Conservation (phyloP, 495 filamentous ascomycete species). For the Hypoxylon subgilvum region DNA sequence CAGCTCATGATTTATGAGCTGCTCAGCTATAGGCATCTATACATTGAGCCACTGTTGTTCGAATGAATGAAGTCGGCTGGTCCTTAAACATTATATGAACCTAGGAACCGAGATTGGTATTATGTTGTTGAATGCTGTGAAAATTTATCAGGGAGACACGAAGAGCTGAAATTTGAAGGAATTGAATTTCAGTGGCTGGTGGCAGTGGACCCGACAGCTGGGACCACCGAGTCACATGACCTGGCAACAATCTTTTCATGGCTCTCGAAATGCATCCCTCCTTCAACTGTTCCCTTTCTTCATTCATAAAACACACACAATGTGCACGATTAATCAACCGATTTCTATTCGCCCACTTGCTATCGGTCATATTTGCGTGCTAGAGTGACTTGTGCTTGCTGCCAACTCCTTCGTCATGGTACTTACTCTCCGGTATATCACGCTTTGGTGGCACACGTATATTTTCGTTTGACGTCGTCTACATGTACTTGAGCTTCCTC, state of each 20-base stretch:
- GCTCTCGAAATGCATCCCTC: background rate
- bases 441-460: conserved; percentile 36
- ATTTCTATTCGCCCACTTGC: conserved; percentile 50
- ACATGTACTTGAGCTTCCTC: too few relatives aligned
- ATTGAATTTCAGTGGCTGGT: conserved; percentile 34
- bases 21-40: background rate
- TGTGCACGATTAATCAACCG: conserved; percentile 61
- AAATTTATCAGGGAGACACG: conserved; percentile 14
- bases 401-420: conserved; percentile 30
- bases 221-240: conserved; percentile 15
- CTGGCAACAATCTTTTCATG: background rate
- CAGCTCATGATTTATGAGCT: background rate
- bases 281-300: conserved; percentile 29
- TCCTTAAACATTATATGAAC: background rate
- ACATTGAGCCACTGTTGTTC: background rate
- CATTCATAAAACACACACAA: conserved; percentile 50
- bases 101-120: background rate
- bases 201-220: background rate
- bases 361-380: conserved; percentile 61
- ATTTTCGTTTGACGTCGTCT: background rate
- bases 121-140: conserved; percentile 12
- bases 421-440: conserved; percentile 24
- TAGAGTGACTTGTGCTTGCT: conserved; percentile 45
- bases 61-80: background rate
- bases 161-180: conserved; percentile 19